phyloP scores from a whole-genome alignment of 495 filamentous ascomycete species.

The Neurospora tetrasperma region DNA sequence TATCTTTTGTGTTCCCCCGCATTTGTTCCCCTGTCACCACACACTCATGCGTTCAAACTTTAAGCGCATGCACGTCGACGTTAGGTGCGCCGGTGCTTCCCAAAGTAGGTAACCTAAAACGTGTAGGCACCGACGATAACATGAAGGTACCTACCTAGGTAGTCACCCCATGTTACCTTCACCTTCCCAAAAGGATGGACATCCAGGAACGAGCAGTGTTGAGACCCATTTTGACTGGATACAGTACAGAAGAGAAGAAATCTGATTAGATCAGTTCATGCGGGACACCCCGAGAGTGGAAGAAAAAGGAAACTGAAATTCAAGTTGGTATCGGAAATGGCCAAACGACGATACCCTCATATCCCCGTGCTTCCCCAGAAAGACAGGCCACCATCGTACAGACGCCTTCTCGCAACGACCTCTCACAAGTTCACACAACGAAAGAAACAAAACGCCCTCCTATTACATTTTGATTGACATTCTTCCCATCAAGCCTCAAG shows the following conservation, averaged over 20 bases:
- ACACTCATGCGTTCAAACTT: not conserved
- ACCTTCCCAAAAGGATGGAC: not conserved
- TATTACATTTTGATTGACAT: not conserved
- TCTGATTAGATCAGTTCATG: not conserved
- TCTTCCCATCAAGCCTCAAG: not conserved
- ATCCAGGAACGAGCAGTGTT: not conserved
- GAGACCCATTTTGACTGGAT: not conserved
- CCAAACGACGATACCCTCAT: not conserved
- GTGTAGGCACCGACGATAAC: not conserved
- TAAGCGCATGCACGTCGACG: not conserved
- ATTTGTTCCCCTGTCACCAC: not conserved
- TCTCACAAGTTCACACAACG: not conserved
- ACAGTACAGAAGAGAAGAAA: not conserved
- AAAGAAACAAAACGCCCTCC: not conserved
- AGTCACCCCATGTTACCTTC: not conserved
- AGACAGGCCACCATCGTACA: not conserved
- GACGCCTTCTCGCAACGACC: not conserved
- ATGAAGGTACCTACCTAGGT: too few relatives aligned
- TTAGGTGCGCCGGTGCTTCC: not conserved
- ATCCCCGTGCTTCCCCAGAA: not conserved
- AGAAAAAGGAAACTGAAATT: not conserved
- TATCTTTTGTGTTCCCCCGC: not conserved
- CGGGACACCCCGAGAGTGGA: too few relatives aligned
- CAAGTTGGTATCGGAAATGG: not conserved
- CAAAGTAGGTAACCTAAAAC: not conserved